Evolutionary conservation across 495 filamentous ascomycete genomes (phyloP), one percentile per base, ranked within the genome.

Genomic region (Aspergillus nanangensis): DNA sequence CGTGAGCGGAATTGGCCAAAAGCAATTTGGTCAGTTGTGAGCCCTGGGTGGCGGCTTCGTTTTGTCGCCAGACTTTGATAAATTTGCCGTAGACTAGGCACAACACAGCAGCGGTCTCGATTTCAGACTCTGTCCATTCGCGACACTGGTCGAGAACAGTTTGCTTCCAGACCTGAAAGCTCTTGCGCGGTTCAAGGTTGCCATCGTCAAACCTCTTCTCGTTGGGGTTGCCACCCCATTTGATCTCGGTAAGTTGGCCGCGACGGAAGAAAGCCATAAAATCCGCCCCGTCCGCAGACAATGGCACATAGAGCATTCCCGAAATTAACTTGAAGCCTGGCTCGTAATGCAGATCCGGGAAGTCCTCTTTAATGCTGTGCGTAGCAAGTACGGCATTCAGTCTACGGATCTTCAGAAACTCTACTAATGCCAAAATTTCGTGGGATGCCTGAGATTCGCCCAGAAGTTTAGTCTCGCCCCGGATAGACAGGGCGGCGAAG

Each of bases 201-300:
- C 60, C 60, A 0, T 53, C 57, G 0, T 56, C 60, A 7, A 60
- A 45, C 37, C 61, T 79, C 52, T 90, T 92, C 38, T 92, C 88
- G 55, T 96, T 90, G 0, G 91, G 91, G 61, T 96, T 96, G 1
- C 92, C 91, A 1, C 90, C 92, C 91, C 90, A 95, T 60, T 83
- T 88, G 5, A 95, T 88, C 53, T 93, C 82, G 37, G 76, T 83
- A 10, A 86, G 50, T 50, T 92, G 87, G 1, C 88, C 83, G 47
- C 78, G 86, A 4, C 91, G 80, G 66, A 95, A 95, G 55, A 96
- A 95, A 0, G 90, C 87, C 33, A 96, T 95, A 56, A 96, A 96
- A 52, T 96, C 91, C 29, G 63, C 66, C 8, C 91, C 91, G 35
- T 79, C 79, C 8, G 80, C 67, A 11, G 87, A 91, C 0, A 96